Evolutionary conservation across 1,284 basidiomycete species (phyloP), one percentile per base, ranked within the genome.

Genomic region (Ceratobasidium sp.): DNA sequence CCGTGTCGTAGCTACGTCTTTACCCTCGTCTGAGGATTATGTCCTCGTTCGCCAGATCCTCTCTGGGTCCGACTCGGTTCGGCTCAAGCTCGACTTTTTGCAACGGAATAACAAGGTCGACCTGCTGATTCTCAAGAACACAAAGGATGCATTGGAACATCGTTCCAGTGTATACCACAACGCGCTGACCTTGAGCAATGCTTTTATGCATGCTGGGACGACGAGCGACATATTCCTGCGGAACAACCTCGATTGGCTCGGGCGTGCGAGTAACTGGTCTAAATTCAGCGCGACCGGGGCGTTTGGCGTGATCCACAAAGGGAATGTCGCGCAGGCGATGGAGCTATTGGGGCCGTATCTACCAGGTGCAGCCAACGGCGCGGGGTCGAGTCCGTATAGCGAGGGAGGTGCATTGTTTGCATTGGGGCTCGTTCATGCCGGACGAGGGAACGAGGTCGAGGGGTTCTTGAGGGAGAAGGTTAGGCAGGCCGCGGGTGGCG

Each of bases 241-340:
- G 11, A 95, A 97, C 76, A 98, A 98, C 83, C 88, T 99, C 62
- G 96, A 97, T 82, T 99, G 96, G 95, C 89, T 99, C 1, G 93
- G 90, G 32, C 88, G 95, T 77, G 97, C 97, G 1, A 93, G 92
- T 54, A 98, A 99, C 83, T 99, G 97, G 97, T 95, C 95, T 57
- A 99, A 98, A 82, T 99, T 98, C 85, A 95, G 95, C 8, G 95
- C 96, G 1, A 98, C 97, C 7, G 96, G 96, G 32, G 95, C 94
- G 8, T 90, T 99, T 32, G 97, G 97, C 80, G 94, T 98, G 69
- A 98, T 99, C 80, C 96, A 98, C 86, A 96, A 97, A 80, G 97
- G 97, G 59, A 96, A 96, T 82, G 94, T 96, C 81, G 91, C 95
- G 80, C 93, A 97, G 83, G 96, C 95, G 69, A 93, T 94, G 89